A percentile compares a stretch with the other conserved stretches of the same genome.
Conservation (phyloP, 257 asterid genomes). For the Anisodus tanguticus region DNA sequence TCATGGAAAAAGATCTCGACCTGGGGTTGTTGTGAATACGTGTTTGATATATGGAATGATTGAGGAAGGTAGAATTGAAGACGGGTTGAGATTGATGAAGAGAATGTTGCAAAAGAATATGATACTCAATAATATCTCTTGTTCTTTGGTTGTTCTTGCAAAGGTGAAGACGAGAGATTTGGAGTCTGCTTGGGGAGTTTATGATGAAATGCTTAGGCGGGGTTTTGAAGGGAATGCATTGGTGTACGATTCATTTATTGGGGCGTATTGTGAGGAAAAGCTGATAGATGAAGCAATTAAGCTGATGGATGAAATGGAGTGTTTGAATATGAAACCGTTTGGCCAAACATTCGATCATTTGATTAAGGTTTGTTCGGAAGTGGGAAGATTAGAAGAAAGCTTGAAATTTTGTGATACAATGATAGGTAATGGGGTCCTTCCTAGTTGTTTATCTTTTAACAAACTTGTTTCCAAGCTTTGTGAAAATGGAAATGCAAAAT, state of each 20-base stretch:
- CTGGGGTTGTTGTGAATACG: conserved; percentile 64
- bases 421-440: conserved; percentile 51
- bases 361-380: conserved; percentile 57
- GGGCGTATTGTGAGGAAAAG: conserved; percentile 56
- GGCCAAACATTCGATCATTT: conserved; percentile 57
- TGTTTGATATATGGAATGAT: conserved; percentile 69
- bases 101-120: conserved; percentile 66
- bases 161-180: conserved; percentile 71
- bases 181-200: conserved; percentile 58
- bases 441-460: conserved; percentile 53
- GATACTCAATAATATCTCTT: conserved; percentile 64
- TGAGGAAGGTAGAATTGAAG: conserved; percentile 56
- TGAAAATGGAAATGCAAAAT: conserved; percentile 54
- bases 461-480: conserved; percentile 59
- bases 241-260: conserved; percentile 56
- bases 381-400: conserved; percentile 60
- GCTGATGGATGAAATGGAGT: conserved; percentile 61
- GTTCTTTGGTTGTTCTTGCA: conserved; percentile 63
- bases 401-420: conserved; percentile 60
- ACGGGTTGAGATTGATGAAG: conserved; percentile 59
- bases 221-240: conserved; percentile 74
- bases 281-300: conserved; percentile 57
- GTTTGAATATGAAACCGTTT: conserved; percentile 53
- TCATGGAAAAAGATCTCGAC: conserved; percentile 72
- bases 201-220: conserved; percentile 69